Percentiles rank a stretch among this genome's conserved stretches.
These are phyloP conservation scores for Cercospora janseana DNA, from an alignment of 2,329 filamentous ascomycete genomes.

Conservation along the genomic window DNA sequence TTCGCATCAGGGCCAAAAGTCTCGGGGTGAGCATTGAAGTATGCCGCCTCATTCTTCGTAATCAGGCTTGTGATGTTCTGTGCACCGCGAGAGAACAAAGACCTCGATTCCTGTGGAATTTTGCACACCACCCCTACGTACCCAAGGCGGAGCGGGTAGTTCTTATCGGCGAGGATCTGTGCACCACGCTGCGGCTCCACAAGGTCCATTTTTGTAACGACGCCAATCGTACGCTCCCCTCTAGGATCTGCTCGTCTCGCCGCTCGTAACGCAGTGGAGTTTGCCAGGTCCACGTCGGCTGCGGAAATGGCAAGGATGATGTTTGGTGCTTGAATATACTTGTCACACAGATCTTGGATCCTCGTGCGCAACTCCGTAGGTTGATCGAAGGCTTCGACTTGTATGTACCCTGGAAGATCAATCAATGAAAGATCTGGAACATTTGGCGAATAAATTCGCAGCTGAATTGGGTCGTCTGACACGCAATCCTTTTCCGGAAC, in stretches of 20 bases:
- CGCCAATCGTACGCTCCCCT: conserved; percentile 93
- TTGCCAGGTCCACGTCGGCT: conserved; percentile 93
- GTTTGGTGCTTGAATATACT: conserved; percentile 95
- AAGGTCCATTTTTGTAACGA: conserved; percentile 99
- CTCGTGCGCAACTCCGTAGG: conserved; percentile 90
- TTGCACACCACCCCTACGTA: conserved; percentile 94
- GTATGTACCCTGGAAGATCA: conserved; percentile 95
- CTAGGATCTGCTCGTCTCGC: conserved; percentile 89
- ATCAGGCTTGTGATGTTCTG: conserved; percentile 79
- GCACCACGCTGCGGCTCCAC: conserved; percentile 79
- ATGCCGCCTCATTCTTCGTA: conserved; percentile 81
- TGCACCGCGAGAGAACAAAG: conserved; percentile 79
- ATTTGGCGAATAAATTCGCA: conserved; percentile 91
- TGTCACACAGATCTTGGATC: conserved; percentile 93
- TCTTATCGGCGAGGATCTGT: conserved; percentile 77
- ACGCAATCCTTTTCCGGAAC: conserved; percentile 90
- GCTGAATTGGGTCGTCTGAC: conserved; percentile 92
- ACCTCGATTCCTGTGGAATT: conserved; percentile 61
- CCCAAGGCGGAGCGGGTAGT: conserved; percentile 90
- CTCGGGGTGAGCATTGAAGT: conserved; percentile 76
- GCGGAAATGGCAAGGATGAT: conserved; percentile 96
- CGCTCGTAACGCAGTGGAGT: conserved; percentile 87
- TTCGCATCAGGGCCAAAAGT: conserved; percentile 74
- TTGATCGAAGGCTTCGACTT: conserved; percentile 88
- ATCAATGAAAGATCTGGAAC: conserved; percentile 95